Evolutionary conservation across 2,329 filamentous ascomycete species (phyloP).

Genomic region (Pyricularia grisea): DNA sequence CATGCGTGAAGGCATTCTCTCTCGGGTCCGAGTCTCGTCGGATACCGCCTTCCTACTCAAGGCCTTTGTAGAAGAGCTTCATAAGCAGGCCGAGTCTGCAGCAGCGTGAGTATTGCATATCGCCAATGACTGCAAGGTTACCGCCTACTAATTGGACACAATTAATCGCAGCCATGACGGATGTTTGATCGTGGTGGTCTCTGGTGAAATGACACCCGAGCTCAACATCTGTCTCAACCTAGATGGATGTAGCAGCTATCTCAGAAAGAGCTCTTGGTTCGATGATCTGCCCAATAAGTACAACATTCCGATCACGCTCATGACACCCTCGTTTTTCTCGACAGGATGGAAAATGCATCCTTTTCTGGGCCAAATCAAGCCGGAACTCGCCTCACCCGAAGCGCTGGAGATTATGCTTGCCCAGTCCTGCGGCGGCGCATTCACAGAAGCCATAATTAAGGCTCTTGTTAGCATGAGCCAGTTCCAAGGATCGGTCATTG

Average conservation of each 20-base stretch:
- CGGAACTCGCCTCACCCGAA: too few relatives aligned
- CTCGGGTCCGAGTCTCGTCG: neutral
- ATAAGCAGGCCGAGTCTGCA: constrained; percentile 3
- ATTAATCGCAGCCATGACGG: neutral
- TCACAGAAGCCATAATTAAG: neutral
- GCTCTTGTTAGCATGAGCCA: neutral
- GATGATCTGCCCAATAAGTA: neutral
- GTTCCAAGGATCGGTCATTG: neutral
- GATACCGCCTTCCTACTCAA: neutral
- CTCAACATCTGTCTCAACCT: constrained; percentile 1
- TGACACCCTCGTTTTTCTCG: neutral
- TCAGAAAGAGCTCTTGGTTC: constrained; percentile 1
- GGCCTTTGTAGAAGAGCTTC: constrained; percentile 1
- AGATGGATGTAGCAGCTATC: neutral
- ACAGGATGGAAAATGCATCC: constrained; percentile 2
- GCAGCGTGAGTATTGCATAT: neutral
- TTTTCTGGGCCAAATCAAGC: neutral
- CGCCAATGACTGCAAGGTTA: neutral
- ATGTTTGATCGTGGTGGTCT: neutral
- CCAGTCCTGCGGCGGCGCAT: constrained; percentile 2
- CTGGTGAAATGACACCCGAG: constrained; percentile 2
- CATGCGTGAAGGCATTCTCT: neutral
- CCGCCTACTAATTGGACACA: neutral
- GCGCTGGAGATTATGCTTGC: neutral
- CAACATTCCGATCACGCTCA: constrained; percentile 3